Conservation (phyloP, 345 rosid species). For the Camelina sativa region DNA sequence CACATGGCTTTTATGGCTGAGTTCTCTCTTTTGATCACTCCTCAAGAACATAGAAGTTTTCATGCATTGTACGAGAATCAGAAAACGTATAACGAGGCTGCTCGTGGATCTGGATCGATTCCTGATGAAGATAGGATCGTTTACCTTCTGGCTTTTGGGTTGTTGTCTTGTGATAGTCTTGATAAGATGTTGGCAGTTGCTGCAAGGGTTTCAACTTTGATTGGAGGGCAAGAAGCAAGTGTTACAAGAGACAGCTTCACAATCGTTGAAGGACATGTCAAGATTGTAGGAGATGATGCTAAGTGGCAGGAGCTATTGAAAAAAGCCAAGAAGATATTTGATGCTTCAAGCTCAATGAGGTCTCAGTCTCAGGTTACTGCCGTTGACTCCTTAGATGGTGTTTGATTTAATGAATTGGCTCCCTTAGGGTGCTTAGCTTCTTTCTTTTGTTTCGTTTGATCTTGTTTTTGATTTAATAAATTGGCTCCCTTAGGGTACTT, state of each 20-base stretch:
- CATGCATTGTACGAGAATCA: neutral
- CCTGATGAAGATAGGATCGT: neutral
- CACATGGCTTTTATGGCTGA: slow-evolving; percentile 3
- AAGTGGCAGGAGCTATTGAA: neutral
- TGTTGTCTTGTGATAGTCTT: slow-evolving; percentile 11
- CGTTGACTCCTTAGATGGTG: neutral
- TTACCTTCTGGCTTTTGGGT: slow-evolving; percentile 1
- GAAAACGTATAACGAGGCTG: neutral
- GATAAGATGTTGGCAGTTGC: slow-evolving; percentile 9
- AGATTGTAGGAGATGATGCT: neutral
- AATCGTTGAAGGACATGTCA: neutral
- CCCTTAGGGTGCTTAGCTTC: neutral
- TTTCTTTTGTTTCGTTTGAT: neutral
- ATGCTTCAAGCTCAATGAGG: neutral
- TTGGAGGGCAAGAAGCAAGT: neutral
- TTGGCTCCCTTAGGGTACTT: too few relatives aligned
- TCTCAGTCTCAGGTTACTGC: neutral
- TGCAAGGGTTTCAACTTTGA: neutral
- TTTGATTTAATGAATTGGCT: neutral
- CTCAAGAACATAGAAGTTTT: neutral
- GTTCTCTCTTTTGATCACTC: neutral
- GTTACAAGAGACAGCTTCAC: slow-evolving; percentile 1
- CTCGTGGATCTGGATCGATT: neutral
- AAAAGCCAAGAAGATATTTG: neutral
- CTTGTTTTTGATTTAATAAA: too few relatives aligned